phyloP scores from a whole-genome alignment of 192 early-diverging fungal genomes.

The Linnemannia zychae region DNA sequence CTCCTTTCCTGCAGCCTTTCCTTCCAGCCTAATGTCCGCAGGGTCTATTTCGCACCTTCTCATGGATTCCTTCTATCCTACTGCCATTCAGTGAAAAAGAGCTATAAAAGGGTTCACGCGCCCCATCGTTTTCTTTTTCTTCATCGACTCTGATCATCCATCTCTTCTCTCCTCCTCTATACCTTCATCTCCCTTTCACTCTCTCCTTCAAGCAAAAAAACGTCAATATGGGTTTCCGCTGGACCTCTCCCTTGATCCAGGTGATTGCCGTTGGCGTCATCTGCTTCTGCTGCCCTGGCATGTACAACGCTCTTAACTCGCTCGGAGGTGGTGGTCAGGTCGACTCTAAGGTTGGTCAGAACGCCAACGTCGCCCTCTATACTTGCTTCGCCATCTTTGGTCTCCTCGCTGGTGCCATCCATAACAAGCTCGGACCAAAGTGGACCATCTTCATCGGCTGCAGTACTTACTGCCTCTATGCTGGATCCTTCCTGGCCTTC shows the following conservation, averaged over 20 bases:
- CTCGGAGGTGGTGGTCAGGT: slow-evolving; percentile 76
- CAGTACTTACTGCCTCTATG: slow-evolving; percentile 67
- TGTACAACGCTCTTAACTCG: slow-evolving; percentile 72
- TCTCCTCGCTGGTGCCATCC: slow-evolving; percentile 74
- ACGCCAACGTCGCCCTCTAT: slow-evolving; percentile 81
- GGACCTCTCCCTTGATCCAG: slow-evolving; percentile 67
- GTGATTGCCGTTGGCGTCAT: slow-evolving; percentile 77
- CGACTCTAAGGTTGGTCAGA: slow-evolving; percentile 66
- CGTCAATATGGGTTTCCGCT: slow-evolving; percentile 27
- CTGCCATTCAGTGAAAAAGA: background rate
- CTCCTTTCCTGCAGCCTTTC: background rate
- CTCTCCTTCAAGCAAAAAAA: background rate
- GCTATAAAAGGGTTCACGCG: background rate
- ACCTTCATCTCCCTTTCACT: background rate
- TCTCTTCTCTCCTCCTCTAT: background rate
- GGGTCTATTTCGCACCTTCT: background rate
- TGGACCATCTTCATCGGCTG: slow-evolving; percentile 72
- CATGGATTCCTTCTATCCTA: background rate
- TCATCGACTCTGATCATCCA: slow-evolving; percentile 17
- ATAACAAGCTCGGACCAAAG: slow-evolving; percentile 79
- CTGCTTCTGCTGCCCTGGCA: slow-evolving; percentile 82
- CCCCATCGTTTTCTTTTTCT: slow-evolving; percentile 9
- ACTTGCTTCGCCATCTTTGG: slow-evolving; percentile 79
- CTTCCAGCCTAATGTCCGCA: background rate
- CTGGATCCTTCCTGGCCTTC: slow-evolving; percentile 74